A percentile compares a stretch with the other conserved stretches of the same genome.
phyloP scores from a whole-genome alignment of 805 yeast genomes.

The Priceomyces carsonii region DNA sequence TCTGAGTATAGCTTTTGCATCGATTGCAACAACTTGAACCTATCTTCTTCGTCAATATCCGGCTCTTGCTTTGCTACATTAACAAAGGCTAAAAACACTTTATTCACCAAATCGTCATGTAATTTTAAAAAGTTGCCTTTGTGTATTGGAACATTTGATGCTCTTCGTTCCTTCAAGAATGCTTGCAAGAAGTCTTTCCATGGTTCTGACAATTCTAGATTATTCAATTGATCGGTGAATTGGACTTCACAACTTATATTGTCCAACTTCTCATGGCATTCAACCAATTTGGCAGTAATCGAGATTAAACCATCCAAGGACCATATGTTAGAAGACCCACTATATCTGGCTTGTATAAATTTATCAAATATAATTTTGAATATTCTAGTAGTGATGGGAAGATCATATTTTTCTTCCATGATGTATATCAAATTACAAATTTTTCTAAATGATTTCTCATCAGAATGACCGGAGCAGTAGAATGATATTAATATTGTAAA shows the following conservation, averaged over 20 bases:
- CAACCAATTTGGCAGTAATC: constrained; percentile 14
- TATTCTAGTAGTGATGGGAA: constrained; percentile 35
- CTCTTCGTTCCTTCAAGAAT: constrained; percentile 9
- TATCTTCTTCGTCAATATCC: neutral
- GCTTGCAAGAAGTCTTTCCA: constrained; percentile 14
- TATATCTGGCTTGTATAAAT: constrained; percentile 9
- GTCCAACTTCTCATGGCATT: constrained; percentile 15
- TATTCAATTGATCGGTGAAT: constrained; percentile 6
- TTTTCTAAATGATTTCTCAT: constrained; percentile 10
- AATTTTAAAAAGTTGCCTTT: constrained; percentile 22
- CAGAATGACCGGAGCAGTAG: constrained; percentile 11
- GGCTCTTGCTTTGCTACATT: constrained; percentile 8
- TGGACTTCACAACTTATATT: constrained; percentile 7
- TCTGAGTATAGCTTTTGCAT: constrained; percentile 2
- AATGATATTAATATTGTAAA: constrained; percentile 21
- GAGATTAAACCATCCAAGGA: constrained; percentile 11
- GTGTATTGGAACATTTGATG: constrained; percentile 6
- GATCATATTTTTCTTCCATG: constrained; percentile 19
- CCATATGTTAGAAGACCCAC: constrained; percentile 2
- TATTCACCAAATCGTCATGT: constrained; percentile 16
- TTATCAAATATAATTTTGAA: constrained; percentile 21
- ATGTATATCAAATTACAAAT: constrained; percentile 14
- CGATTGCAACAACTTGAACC: neutral
- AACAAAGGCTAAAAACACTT: constrained; percentile 15
- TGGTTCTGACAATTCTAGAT: constrained; percentile 12